These are phyloP conservation scores for Hibiscus tridactylites DNA, from an alignment of 345 rosid genomes.

Conservation along the genomic window DNA sequence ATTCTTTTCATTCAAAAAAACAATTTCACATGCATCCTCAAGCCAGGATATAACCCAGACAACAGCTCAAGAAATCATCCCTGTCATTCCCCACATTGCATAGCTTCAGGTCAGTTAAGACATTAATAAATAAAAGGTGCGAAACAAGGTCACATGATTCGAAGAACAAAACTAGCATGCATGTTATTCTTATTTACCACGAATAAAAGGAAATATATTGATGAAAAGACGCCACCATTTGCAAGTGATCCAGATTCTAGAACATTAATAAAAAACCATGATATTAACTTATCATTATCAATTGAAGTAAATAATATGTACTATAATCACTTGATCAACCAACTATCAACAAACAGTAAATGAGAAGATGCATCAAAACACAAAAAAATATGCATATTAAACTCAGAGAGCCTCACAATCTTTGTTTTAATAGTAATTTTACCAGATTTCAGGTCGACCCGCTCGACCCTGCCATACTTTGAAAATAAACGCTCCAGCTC, in stretches of 20 bases:
- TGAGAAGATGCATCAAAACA: background rate
- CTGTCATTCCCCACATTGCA: background rate
- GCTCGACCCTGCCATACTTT: slow-evolving; percentile 72
- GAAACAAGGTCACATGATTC: background rate
- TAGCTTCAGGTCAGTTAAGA: background rate
- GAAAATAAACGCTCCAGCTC: slow-evolving; percentile 68
- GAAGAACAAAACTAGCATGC: background rate
- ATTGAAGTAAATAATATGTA: background rate
- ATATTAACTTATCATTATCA: background rate
- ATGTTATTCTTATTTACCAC: no score
- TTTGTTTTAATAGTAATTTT: slow-evolving; percentile 1
- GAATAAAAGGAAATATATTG: no score
- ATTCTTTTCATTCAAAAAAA: background rate
- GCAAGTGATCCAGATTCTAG: background rate
- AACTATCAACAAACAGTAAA: background rate
- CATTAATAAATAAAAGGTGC: background rate
- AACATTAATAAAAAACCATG: background rate
- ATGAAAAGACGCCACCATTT: background rate
- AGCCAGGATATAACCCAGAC: background rate
- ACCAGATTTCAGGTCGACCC: slow-evolving; percentile 94
- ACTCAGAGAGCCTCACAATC: background rate
- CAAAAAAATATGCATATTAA: background rate
- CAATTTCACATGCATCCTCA: background rate
- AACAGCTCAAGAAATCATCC: background rate
- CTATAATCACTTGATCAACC: background rate